These are phyloP conservation scores for Solanum boliviense DNA, from an alignment of 257 asterid species.

Conservation along the genomic window DNA sequence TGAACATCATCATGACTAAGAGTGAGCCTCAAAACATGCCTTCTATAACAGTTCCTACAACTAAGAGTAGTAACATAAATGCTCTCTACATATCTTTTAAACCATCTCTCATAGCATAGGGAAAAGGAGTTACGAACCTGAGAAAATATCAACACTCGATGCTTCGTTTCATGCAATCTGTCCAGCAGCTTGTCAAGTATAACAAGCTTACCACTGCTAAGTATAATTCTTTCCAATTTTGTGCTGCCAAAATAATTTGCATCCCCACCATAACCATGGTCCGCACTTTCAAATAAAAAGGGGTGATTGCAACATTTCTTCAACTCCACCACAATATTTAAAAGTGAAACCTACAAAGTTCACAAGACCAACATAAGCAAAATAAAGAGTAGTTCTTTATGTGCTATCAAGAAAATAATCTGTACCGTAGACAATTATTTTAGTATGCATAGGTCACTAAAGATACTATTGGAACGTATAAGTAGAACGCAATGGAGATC, in stretches of 20 bases:
- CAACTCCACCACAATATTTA: constrained; percentile 97
- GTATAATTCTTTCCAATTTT: constrained; percentile 76
- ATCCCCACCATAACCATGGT: constrained; percentile 99
- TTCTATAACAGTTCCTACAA: neutral
- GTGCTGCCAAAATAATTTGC: constrained; percentile 67
- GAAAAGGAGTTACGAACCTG: constrained; percentile 47
- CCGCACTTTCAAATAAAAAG: constrained; percentile 96
- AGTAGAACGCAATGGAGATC: neutral
- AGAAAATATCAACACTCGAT: constrained; percentile 95
- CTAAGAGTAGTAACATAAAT: neutral
- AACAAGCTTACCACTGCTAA: constrained; percentile 96
- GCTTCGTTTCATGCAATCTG: constrained; percentile 84
- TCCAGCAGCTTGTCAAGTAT: constrained; percentile 82
- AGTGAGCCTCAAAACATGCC: neutral
- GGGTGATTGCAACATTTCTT: constrained; percentile 99
- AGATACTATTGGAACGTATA: neutral
- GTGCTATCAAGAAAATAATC: neutral
- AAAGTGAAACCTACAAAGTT: constrained; percentile 83
- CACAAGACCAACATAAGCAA: neutral
- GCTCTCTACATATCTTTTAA: neutral
- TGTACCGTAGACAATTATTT: neutral
- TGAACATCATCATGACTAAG: neutral
- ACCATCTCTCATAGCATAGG: neutral
- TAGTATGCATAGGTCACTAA: neutral
- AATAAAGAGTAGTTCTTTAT: neutral